Evolutionary conservation across 257 asterid genomes (phyloP), one percentile per base, ranked within the genome.

Genomic region (Eucommia ulmoides): DNA sequence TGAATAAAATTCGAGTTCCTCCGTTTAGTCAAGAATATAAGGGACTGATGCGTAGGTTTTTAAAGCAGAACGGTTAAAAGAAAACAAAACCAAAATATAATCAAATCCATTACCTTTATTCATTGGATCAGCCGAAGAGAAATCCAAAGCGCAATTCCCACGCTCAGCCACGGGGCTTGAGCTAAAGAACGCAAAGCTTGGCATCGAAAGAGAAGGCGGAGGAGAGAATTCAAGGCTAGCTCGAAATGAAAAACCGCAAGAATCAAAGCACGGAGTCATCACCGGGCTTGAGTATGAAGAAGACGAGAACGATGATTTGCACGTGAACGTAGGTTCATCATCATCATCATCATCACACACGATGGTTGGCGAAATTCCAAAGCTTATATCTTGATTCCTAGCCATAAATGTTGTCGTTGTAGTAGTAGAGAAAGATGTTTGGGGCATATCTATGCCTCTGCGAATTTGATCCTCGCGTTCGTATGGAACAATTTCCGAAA

Each of bases 101-200:
- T n/a, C n/a, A n/a, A n/a, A n/a, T n/a, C n/a, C n/a, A n/a, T n/a
- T n/a, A n/a, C n/a, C n/a, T n/a, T n/a, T n/a, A n/a, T n/a, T n/a
- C n/a, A n/a, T n/a, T n/a, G n/a, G n/a, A n/a, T n/a, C n/a, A n/a
- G n/a, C n/a, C n/a, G n/a, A n/a, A 1, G 63, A 65, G 25, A 54
- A 62, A 64, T 63, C 61, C 70, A 72, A 55, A 41, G 63, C 52
- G 64, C 48, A 63, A 22, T 26, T 69, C 41, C 54, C 74, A 57
- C 56, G 73, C 51, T 52, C 82, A 52, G 60, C 64, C 22, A 25
- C 66, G 51, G 51, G 24, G 24, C 60, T 55, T 2, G 70, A 33
- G 65, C 71, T 50, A 63, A 70, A 71, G 74, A 84, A 81, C 21
- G 84, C 71, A 65, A 84, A 81, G 68, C 95, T 84, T 15, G 84